Conservation (phyloP, 768 basidiomycete species). For the Baorangia bicolor region DNA sequence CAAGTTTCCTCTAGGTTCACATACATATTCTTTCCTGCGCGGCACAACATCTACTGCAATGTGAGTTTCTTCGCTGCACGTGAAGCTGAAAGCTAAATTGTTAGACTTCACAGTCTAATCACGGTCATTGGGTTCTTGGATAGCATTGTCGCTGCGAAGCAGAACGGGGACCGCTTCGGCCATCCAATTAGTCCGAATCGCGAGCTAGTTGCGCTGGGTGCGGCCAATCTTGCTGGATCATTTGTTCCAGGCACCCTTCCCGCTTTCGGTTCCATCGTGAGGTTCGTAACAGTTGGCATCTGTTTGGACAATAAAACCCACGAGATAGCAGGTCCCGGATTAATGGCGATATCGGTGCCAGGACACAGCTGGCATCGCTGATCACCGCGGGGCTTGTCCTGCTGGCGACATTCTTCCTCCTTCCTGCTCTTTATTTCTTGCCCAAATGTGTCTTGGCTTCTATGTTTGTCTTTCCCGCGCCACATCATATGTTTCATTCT, state of each 20-base stretch:
- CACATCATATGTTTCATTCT: constrained; percentile 2
- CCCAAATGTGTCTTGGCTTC: constrained; percentile 91
- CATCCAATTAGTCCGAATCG: constrained; percentile 92
- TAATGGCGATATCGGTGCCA: constrained; percentile 84
- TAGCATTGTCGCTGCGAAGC: constrained; percentile 93
- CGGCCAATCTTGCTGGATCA: constrained; percentile 74
- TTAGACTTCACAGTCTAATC: constrained; percentile 51
- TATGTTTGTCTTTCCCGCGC: constrained; percentile 52
- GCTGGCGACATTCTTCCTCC: constrained; percentile 84
- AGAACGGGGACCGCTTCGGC: constrained; percentile 81
- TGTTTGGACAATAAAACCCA: background rate
- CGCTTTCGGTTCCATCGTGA: constrained; percentile 90
- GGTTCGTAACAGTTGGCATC: constrained; percentile 42
- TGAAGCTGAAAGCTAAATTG: background rate
- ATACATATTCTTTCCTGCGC: constrained; percentile 62
- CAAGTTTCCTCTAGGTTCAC: constrained; percentile 65
- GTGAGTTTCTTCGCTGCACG: constrained; percentile 35
- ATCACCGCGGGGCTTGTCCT: constrained; percentile 74
- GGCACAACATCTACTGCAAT: constrained; percentile 84
- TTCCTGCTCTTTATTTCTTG: constrained; percentile 81
- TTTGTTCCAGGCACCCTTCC: constrained; percentile 89
- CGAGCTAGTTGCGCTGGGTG: constrained; percentile 88
- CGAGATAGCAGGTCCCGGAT: constrained; percentile 60
- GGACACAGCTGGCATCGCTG: constrained; percentile 87
- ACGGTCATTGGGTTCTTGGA: constrained; percentile 90